Evolutionary conservation across 2,329 filamentous ascomycete genomes (phyloP), one percentile per base, ranked within the genome.

Genomic region (Beauveria rudraprayagi): DNA sequence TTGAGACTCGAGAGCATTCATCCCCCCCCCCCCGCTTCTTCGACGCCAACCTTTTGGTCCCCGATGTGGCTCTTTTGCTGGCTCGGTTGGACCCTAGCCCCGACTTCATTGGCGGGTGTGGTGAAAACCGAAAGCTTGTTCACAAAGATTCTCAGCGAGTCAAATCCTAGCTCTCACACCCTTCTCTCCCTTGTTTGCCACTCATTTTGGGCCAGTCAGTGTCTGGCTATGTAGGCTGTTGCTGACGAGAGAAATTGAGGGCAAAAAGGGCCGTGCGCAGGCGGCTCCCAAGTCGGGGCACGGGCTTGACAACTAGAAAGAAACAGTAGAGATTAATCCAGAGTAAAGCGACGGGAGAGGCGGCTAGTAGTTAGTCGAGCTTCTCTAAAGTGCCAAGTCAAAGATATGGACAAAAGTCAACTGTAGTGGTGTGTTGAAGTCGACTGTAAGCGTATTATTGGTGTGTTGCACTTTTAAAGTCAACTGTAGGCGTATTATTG

Each of bases 241-340:
- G 51, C 37, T 19, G 44, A 22, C 22, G 22, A 43, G 44, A 24
- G 30, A 46, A 30, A 24, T 48, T 37, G n/a, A 30, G 16, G 19
- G 43, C 30, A n/a, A 17, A 58, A 58, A 58, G 47, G 56, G 56
- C 56, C 56, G 46, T 58, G 46, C 56, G 56, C 46, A n/a, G 30
- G 44, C 55, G 30, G 34, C 28, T 57, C 30, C 30, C 30, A 28
- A 48, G 41, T 47, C 17, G 55, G 55, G 55, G 55, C 55, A 57
- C 55, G 55, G 55, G 7, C 55, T 47, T 28, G 44, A 56, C 54
- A 22, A 24, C 55, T 3, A 10, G 30, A 16, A 43, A 26, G 43
- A 44, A 22, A 56, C 24, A 9, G 24, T 10, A 37, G 17, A 37
- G 17, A 26, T 37, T 19, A 17, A 19, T 14, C 28, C 3, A 30